Percentiles rank a stretch among this genome's conserved stretches.
Evolutionary conservation across 495 filamentous ascomycete genomes (phyloP).

Genomic region (Talaromyces thailandensis): DNA sequence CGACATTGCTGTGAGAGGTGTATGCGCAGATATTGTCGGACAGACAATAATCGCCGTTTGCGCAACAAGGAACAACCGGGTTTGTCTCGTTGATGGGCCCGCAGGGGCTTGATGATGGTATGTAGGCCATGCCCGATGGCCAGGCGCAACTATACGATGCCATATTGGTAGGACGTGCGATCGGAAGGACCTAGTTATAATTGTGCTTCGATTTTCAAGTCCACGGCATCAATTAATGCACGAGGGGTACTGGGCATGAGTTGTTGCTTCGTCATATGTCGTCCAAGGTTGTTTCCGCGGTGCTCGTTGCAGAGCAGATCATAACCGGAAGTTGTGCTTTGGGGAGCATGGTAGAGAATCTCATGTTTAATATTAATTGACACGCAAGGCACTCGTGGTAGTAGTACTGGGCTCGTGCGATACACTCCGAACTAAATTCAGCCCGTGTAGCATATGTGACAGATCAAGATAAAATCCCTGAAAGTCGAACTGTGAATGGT

Average conservation of each 20-base stretch:
- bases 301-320: not conserved
- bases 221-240: not conserved
- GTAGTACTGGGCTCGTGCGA: not conserved
- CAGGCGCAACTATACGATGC: not conserved
- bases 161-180: not conserved
- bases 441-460: not conserved
- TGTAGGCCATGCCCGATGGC: not conserved
- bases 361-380: not conserved
- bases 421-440: not conserved
- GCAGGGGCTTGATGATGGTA: conserved; percentile 1
- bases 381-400: not conserved
- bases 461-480: not conserved
- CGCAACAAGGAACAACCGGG: conserved; percentile 1
- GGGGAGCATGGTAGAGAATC: not conserved
- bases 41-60: conserved; percentile 3
- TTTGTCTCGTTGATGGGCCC: conserved; percentile 5
- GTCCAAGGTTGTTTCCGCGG: not conserved
- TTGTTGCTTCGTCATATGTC: not conserved
- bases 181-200: not conserved
- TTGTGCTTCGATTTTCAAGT: not conserved
- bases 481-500: not conserved
- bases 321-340: not conserved
- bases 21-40: conserved; percentile 5
- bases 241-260: not conserved
- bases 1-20: not conserved